A percentile compares a stretch with the other conserved stretches of the same genome.
Conservation (phyloP, 345 rosid species). For the Pistacia vera region DNA sequence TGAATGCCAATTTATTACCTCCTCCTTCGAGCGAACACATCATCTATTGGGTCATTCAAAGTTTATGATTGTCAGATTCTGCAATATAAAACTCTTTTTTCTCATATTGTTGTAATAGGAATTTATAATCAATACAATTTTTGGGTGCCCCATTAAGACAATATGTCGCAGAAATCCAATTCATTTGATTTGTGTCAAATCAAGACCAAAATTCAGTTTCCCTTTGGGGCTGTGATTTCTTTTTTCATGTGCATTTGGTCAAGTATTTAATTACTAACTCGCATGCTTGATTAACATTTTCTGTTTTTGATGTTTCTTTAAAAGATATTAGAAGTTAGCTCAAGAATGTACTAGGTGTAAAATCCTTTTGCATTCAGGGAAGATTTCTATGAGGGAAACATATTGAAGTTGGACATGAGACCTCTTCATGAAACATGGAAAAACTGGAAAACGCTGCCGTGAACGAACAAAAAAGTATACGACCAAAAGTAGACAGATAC, state of each 20-base stretch:
- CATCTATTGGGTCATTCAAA: neutral
- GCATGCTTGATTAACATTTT: neutral
- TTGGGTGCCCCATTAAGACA: too few relatives aligned
- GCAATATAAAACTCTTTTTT: neutral
- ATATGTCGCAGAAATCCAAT: too few relatives aligned
- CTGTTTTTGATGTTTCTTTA: neutral
- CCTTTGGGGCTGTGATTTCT: neutral
- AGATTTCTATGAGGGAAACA: constrained; percentile 73
- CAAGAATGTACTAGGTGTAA: too few relatives aligned
- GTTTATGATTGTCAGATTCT: neutral
- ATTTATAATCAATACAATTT: too few relatives aligned
- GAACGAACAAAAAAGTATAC: constrained; percentile 72
- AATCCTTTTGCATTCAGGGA: constrained; percentile 44
- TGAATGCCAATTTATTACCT: neutral
- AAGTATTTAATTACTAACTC: neutral
- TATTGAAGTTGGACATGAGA: constrained; percentile 80
- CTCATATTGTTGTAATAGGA: neutral
- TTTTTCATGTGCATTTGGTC: neutral
- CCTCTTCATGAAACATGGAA: constrained; percentile 74
- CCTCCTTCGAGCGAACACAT: neutral
- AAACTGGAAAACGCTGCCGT: constrained; percentile 77
- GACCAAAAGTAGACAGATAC: constrained; percentile 77
- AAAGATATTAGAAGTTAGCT: constrained; percentile 4
- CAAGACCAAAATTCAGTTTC: neutral
- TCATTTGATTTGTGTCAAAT: too few relatives aligned